These are phyloP conservation scores for Trypanosoma cruzi DNA, from an alignment of 208 protist genomes.

Conservation along the genomic window DNA sequence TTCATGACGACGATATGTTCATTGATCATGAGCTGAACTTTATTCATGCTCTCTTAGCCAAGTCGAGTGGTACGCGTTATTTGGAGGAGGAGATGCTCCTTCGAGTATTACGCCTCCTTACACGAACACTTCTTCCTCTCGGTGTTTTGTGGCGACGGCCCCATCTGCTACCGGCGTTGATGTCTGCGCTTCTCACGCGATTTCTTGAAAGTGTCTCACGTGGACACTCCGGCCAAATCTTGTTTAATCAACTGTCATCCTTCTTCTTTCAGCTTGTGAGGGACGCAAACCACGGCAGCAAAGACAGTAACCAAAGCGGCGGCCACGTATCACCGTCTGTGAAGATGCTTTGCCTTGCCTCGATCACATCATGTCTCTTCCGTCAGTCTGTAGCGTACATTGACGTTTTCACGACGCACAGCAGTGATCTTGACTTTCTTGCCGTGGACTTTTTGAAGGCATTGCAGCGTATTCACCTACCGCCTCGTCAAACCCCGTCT, in stretches of 20 bases:
- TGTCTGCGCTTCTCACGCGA: slow-evolving; percentile 46
- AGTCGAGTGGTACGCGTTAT: background rate
- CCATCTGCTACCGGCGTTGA: slow-evolving; percentile 45
- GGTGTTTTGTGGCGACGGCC: slow-evolving; percentile 58
- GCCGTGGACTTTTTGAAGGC: slow-evolving; percentile 63
- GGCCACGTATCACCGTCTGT: background rate
- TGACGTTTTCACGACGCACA: slow-evolving; percentile 72
- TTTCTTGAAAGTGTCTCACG: slow-evolving; percentile 50
- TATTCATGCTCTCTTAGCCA: slow-evolving; percentile 16
- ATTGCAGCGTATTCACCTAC: slow-evolving; percentile 58
- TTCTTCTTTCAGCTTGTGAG: slow-evolving; percentile 59
- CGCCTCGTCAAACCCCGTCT: slow-evolving; percentile 35
- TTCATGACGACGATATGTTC: slow-evolving; percentile 30
- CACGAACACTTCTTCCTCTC: slow-evolving; percentile 33
- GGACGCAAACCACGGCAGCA: slow-evolving; percentile 28
- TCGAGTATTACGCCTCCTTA: slow-evolving; percentile 33
- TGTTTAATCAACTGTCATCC: slow-evolving; percentile 62
- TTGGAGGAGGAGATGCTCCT: slow-evolving; percentile 22
- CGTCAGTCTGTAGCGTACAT: slow-evolving; percentile 55
- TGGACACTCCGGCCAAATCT: slow-evolving; percentile 24
- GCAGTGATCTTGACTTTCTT: slow-evolving; percentile 76
- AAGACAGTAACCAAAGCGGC: slow-evolving; percentile 11
- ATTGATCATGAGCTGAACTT: slow-evolving; percentile 29
- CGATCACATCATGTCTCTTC: slow-evolving; percentile 57
- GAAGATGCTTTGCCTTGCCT: slow-evolving; percentile 57